phyloP scores from a whole-genome alignment of 2,329 filamentous ascomycete species.

The Lachnum nothofagi region DNA sequence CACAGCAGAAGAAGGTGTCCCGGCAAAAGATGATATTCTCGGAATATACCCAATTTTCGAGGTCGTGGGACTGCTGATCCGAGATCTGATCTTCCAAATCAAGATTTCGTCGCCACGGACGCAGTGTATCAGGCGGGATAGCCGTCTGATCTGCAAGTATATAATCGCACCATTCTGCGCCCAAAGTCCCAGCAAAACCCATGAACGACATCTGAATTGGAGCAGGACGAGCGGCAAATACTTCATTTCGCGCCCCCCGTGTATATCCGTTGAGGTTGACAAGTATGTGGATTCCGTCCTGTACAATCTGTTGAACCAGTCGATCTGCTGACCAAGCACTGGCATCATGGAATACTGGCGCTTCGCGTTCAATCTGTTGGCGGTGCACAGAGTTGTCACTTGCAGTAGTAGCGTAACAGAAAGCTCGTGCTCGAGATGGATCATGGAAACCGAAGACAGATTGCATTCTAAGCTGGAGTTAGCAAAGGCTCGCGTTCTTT shows the following conservation, averaged over 20 bases:
- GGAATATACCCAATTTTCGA: slow-evolving; percentile 85
- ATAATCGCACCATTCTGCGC: slow-evolving; percentile 98
- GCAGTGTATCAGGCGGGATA: slow-evolving; percentile 74
- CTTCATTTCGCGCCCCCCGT: slow-evolving; percentile 89
- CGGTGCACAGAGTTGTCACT: slow-evolving; percentile 88
- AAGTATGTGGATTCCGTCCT: slow-evolving; percentile 86
- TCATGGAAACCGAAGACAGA: slow-evolving; percentile 94
- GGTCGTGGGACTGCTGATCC: slow-evolving; percentile 56
- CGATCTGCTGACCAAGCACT: slow-evolving; percentile 81
- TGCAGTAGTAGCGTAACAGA: slow-evolving; percentile 91
- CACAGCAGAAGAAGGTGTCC: slow-evolving; percentile 97
- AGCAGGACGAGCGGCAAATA: slow-evolving; percentile 89
- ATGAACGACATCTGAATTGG: slow-evolving; percentile 99
- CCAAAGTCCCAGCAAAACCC: slow-evolving; percentile 94
- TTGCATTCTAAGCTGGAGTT: slow-evolving; percentile 63
- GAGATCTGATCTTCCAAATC: slow-evolving; percentile 64
- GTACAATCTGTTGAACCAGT: slow-evolving; percentile 78
- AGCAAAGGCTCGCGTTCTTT: neutral
- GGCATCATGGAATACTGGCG: slow-evolving; percentile 84
- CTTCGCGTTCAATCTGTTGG: slow-evolving; percentile 86
- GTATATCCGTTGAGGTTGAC: slow-evolving; percentile 99
- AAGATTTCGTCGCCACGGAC: slow-evolving; percentile 71
- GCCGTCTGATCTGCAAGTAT: slow-evolving; percentile 85
- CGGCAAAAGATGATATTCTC: slow-evolving; percentile 95
- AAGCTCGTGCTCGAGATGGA: slow-evolving; percentile 66